Conservation (phyloP, 169 alveolate species). For the Eimeria acervulina region DNA sequence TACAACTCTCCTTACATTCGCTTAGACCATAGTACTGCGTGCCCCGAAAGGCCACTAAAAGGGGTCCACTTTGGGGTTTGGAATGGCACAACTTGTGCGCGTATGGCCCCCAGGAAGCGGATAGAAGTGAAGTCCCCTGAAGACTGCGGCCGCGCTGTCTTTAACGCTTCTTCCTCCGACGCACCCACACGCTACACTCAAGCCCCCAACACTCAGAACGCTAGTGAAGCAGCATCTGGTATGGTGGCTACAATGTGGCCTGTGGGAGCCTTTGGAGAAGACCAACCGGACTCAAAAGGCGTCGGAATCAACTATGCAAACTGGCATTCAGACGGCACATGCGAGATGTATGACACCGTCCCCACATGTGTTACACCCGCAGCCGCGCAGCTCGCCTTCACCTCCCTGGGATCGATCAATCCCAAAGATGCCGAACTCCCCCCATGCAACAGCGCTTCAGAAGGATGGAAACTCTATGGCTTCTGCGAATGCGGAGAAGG, state of each 20-base stretch:
- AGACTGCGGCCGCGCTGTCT: conserved; percentile 53
- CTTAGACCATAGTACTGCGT: conserved; percentile 54
- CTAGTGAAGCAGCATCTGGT: neutral
- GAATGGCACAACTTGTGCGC: conserved; percentile 63
- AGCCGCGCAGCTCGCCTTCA: conserved; percentile 31
- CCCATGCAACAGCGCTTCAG: conserved; percentile 51
- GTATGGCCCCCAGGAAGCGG: conserved; percentile 22
- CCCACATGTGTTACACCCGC: conserved; percentile 75
- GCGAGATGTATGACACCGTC: conserved; percentile 79
- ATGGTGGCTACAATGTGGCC: conserved; percentile 57
- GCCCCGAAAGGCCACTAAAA: conserved; percentile 55
- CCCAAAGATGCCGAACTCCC: conserved; percentile 69
- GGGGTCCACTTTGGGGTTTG: conserved; percentile 79
- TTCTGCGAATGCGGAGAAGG: conserved; percentile 43
- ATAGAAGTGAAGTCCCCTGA: neutral
- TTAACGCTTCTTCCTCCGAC: conserved; percentile 46
- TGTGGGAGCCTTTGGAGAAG: conserved; percentile 58
- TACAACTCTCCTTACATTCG: conserved; percentile 76
- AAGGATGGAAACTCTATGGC: conserved; percentile 40
- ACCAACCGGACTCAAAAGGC: conserved; percentile 74
- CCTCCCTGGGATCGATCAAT: conserved; percentile 40
- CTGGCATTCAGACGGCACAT: conserved; percentile 36
- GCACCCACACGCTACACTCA: conserved; percentile 69
- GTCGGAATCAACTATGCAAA: conserved; percentile 78
- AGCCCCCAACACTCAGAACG: conserved; percentile 22